These are phyloP conservation scores for Chaetothyriales sp. DNA, from an alignment of 2,329 filamentous ascomycete species.

Conservation along the genomic window DNA sequence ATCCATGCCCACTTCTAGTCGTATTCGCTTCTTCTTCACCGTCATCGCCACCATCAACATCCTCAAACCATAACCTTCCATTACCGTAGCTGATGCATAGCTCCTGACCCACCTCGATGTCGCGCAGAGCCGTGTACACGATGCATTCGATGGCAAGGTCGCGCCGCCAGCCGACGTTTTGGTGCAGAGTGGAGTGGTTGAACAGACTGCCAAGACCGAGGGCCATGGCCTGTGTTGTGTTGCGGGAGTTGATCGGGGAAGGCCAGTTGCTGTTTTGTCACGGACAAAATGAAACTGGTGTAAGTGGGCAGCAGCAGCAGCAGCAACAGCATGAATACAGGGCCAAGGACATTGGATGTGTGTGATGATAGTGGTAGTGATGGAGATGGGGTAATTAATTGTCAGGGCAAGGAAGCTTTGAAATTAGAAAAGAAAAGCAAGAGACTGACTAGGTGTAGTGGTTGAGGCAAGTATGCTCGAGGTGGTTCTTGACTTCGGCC, in stretches of 20 bases:
- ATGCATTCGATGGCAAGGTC: conserved; percentile 31
- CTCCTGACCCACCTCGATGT: conserved; percentile 37
- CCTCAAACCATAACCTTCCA: conserved; percentile 19
- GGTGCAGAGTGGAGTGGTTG: conserved; percentile 36
- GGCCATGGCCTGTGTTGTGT: conserved; percentile 36
- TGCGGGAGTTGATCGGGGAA: conserved; percentile 12
- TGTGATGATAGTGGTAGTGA: background rate
- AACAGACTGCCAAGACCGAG: conserved; percentile 43
- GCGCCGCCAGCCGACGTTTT: conserved; percentile 40
- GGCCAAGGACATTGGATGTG: background rate
- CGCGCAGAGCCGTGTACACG: conserved; percentile 34
- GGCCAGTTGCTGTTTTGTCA: conserved; percentile 20
- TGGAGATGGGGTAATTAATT: background rate
- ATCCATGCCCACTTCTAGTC: background rate
- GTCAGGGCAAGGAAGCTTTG: background rate
- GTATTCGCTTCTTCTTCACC: background rate
- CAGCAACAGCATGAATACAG: background rate
- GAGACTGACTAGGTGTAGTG: conserved; percentile 40
- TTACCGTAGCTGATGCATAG: conserved; percentile 30
- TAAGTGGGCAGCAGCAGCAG: background rate
- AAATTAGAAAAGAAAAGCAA: background rate
- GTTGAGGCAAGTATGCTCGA: conserved; percentile 34
- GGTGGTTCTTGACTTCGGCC: conserved; percentile 32
- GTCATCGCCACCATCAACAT: conserved; percentile 13
- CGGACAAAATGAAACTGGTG: background rate